A percentile compares a stretch with the other conserved stretches of the same genome.
Conservation (phyloP, 2,329 filamentous ascomycete species). For the Coniella vitis region DNA sequence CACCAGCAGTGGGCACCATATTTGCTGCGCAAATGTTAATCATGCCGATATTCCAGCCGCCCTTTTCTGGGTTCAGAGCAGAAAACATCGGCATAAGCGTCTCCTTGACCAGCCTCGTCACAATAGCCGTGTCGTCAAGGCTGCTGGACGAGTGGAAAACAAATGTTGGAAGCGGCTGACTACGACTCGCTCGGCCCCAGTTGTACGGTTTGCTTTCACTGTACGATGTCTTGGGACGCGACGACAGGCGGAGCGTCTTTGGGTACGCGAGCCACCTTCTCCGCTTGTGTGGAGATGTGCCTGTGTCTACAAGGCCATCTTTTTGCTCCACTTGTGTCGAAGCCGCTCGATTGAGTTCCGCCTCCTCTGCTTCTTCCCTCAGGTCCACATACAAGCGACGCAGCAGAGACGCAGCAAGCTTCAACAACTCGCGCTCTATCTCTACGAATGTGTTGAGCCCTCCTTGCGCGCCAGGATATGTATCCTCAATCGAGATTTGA, state of each 20-base stretch:
- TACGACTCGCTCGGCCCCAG: slow-evolving; percentile 69
- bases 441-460: slow-evolving; percentile 58
- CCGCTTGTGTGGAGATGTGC: neutral
- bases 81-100: slow-evolving; percentile 65
- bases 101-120: slow-evolving; percentile 63
- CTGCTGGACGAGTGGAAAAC: slow-evolving; percentile 46
- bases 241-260: slow-evolving; percentile 73
- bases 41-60: slow-evolving; percentile 71
- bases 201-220: slow-evolving; percentile 42
- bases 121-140: slow-evolving; percentile 51
- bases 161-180: slow-evolving; percentile 64
- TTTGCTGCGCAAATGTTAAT: slow-evolving; percentile 86
- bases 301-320: neutral
- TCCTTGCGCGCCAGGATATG: slow-evolving; percentile 54
- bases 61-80: slow-evolving; percentile 61
- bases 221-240: slow-evolving; percentile 45
- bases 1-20: slow-evolving; percentile 57
- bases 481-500: slow-evolving; percentile 94
- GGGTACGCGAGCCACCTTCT: slow-evolving; percentile 72
- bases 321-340: neutral
- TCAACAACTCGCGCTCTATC: slow-evolving; percentile 61
- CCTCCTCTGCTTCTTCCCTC: slow-evolving; percentile 37
- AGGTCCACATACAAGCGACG: slow-evolving; percentile 75
- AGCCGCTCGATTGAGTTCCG: neutral
- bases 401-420: slow-evolving; percentile 63